A percentile compares a stretch with the other conserved stretches of the same genome.
Conservation (phyloP, 1,139 yeast genomes). For the Magnusiomyces magnusii region DNA sequence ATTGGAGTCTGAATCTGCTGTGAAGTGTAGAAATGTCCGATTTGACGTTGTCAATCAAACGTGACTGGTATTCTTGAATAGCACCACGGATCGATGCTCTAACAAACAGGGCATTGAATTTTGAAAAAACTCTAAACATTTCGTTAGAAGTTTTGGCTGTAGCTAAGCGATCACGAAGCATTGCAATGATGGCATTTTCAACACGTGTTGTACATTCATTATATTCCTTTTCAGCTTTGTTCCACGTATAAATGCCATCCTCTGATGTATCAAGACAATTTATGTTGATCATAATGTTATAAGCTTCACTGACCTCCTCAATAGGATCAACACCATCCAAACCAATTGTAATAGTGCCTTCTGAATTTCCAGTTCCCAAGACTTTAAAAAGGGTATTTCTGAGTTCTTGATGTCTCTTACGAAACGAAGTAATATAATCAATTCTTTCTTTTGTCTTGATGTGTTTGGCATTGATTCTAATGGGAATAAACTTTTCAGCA, state of each 20-base stretch:
- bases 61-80: conserved; percentile 48
- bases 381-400: conserved; percentile 36
- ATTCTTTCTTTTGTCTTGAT: conserved; percentile 42
- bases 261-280: conserved; percentile 38
- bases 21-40: conserved; percentile 41
- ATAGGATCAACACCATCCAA: conserved; percentile 28
- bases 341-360: conserved; percentile 19
- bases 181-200: conserved; percentile 41
- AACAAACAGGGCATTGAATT: conserved; percentile 41
- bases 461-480: conserved; percentile 49
- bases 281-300: conserved; percentile 34
- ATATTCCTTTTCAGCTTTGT: conserved; percentile 37
- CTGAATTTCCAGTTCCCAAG: conserved; percentile 24
- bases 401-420: conserved; percentile 50
- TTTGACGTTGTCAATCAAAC: conserved; percentile 42
- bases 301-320: conserved; percentile 39
- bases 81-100: conserved; percentile 49
- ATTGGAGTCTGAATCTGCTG: conserved; percentile 34
- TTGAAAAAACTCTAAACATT: conserved; percentile 45
- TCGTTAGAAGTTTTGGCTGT: conserved; percentile 39
- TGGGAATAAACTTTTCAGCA: conserved; percentile 61
- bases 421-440: conserved; percentile 40
- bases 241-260: conserved; percentile 37
- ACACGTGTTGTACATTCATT: conserved; percentile 38
- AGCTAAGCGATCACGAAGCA: conserved; percentile 37